Evolutionary conservation across 352 stramenopile genomes (phyloP).

Genomic region (Sclerospora graminicola): DNA sequence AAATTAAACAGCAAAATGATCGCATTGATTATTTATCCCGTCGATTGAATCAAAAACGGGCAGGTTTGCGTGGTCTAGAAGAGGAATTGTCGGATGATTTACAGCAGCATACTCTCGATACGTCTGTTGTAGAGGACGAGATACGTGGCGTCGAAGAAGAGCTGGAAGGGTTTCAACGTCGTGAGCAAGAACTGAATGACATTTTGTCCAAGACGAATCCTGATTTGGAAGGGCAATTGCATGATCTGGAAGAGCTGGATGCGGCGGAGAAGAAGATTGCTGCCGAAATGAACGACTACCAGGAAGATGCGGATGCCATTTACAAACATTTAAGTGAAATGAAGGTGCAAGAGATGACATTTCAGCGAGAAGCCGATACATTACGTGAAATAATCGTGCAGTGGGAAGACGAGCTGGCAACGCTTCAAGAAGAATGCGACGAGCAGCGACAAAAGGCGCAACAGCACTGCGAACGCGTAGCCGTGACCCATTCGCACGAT

Average conservation of each 20-base stretch:
- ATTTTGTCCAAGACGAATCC: slow-evolving; percentile 55
- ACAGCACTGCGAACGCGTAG: slow-evolving; percentile 53
- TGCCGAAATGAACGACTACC: slow-evolving; percentile 37
- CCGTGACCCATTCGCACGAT: slow-evolving; percentile 49
- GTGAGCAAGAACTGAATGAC: slow-evolving; percentile 44
- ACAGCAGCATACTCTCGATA: slow-evolving; percentile 59
- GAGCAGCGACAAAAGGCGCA: slow-evolving; percentile 48
- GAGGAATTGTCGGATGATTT: slow-evolving; percentile 57
- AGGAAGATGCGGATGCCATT: slow-evolving; percentile 49
- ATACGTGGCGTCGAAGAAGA: slow-evolving; percentile 37
- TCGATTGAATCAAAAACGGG: slow-evolving; percentile 38
- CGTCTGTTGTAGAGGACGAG: slow-evolving; percentile 68
- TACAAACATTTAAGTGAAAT: slow-evolving; percentile 70
- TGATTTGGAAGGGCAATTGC: slow-evolving; percentile 46
- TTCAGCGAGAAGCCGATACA: slow-evolving; percentile 32
- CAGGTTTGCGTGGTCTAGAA: slow-evolving; percentile 51
- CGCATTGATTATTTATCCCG: slow-evolving; percentile 45
- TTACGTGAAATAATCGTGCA: slow-evolving; percentile 39
- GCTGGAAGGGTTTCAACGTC: slow-evolving; percentile 24
- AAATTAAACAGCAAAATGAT: slow-evolving; percentile 40
- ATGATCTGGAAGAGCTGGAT: slow-evolving; percentile 46
- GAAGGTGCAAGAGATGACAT: slow-evolving; percentile 62
- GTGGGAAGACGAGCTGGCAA: slow-evolving; percentile 38
- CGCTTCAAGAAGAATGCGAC: slow-evolving; percentile 46
- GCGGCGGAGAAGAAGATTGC: slow-evolving; percentile 39